Percentiles rank a stretch among this genome's conserved stretches.
Conservation (phyloP, 768 basidiomycete genomes). For the Kwoniella dendrophila region DNA sequence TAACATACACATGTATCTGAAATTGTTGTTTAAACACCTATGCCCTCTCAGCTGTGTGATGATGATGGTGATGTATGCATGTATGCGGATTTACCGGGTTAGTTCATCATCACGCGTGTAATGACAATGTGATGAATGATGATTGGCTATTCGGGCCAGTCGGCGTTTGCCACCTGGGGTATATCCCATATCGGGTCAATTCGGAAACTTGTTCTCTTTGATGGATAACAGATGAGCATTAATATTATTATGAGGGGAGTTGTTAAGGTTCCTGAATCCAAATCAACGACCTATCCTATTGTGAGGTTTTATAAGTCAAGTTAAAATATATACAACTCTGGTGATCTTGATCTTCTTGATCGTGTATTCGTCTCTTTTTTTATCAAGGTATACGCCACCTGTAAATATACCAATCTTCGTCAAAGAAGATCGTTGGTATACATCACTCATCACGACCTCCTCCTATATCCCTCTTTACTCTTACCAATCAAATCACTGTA, state of each 20-base stretch:
- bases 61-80: too few species aligned
- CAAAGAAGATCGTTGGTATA: background rate
- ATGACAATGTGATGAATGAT: background rate
- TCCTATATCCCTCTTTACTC: background rate
- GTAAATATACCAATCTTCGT: too few species aligned
- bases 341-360: too few species aligned
- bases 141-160: background rate
- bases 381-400: background rate
- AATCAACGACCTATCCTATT: background rate
- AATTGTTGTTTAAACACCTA: too few species aligned
- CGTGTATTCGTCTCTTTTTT: too few species aligned
- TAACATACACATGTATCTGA: too few species aligned
- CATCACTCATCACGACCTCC: background rate
- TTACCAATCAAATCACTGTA: background rate
- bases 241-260: background rate
- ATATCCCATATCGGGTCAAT: conserved; percentile 1
- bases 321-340: too few species aligned
- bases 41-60: too few species aligned
- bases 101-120: too few species aligned
- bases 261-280: background rate
- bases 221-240: background rate
- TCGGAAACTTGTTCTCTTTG: background rate
- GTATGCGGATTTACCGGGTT: too few species aligned
- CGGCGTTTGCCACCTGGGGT: conserved; percentile 1
- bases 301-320: background rate